Conservation (phyloP, 2,329 filamentous ascomycete genomes). For the Pseudonectria foliicola region DNA sequence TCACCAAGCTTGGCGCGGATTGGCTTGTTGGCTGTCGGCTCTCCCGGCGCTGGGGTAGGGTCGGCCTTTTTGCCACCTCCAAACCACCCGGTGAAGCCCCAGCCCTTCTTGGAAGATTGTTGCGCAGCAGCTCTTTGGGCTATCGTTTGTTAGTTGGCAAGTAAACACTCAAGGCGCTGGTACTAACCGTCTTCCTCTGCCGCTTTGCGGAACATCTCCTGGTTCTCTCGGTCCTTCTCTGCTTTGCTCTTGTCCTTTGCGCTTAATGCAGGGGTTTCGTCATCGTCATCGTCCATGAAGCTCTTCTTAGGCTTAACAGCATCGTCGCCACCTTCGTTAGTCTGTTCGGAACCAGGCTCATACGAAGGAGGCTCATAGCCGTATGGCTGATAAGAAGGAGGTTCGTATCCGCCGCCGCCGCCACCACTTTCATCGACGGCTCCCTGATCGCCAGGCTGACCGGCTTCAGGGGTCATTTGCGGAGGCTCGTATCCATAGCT, state of each 20-base stretch:
- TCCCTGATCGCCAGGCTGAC: slow-evolving; percentile 9
- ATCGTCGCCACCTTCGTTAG: slow-evolving; percentile 35
- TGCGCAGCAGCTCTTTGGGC: slow-evolving; percentile 53
- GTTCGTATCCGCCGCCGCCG: slow-evolving; percentile 47
- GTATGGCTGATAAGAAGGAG: slow-evolving; percentile 55
- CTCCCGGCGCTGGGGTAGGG: slow-evolving; percentile 22
- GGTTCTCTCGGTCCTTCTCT: slow-evolving; percentile 70
- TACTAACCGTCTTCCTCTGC: slow-evolving; percentile 66
- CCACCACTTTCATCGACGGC: slow-evolving; percentile 23
- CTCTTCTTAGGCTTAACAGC: slow-evolving; percentile 60
- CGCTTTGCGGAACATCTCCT: slow-evolving; percentile 77
- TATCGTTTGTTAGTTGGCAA: slow-evolving; percentile 19
- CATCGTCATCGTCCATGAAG: slow-evolving; percentile 77
- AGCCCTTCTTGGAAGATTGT: slow-evolving; percentile 53
- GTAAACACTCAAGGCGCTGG: neutral
- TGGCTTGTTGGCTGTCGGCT: slow-evolving; percentile 50
- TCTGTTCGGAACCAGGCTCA: slow-evolving; percentile 41
- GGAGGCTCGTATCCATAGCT: slow-evolving; percentile 48
- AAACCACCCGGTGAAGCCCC: slow-evolving; percentile 84
- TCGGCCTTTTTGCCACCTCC: slow-evolving; percentile 58
- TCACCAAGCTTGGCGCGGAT: slow-evolving; percentile 92
- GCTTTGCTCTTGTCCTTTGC: slow-evolving; percentile 53
- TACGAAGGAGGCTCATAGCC: slow-evolving; percentile 52
- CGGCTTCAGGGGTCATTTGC: slow-evolving; percentile 23
- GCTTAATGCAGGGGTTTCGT: slow-evolving; percentile 50